phyloP scores from a whole-genome alignment of 805 yeast species.

The Candida palmyrensis region DNA sequence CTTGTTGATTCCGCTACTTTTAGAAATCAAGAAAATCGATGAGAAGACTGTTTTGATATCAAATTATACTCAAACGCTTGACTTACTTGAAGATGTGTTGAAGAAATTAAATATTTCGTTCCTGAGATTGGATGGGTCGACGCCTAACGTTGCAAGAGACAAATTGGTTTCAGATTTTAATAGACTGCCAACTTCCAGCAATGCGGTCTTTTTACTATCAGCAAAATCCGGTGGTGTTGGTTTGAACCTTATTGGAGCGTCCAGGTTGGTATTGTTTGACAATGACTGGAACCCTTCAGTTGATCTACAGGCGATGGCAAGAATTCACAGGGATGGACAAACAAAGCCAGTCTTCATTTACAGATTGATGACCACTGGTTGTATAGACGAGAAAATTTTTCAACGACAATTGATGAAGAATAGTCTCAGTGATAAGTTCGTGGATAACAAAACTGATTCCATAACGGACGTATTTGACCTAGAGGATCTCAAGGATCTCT shows the following conservation, averaged over 20 bases:
- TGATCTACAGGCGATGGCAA: slow-evolving; percentile 92
- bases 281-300: slow-evolving; percentile 97
- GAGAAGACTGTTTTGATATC: slow-evolving; percentile 87
- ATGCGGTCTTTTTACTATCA: slow-evolving; percentile 69
- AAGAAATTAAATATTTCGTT: slow-evolving; percentile 44
- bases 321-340: slow-evolving; percentile 95
- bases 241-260: slow-evolving; percentile 83
- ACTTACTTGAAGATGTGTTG: slow-evolving; percentile 60
- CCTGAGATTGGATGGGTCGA: slow-evolving; percentile 77
- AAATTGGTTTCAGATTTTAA: slow-evolving; percentile 68
- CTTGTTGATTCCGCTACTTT: slow-evolving; percentile 52
- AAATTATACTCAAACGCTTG: slow-evolving; percentile 82
- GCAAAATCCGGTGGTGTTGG: slow-evolving; percentile 96
- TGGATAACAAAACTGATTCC: slow-evolving; percentile 35
- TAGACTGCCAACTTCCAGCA: slow-evolving; percentile 28
- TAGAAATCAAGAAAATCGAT: slow-evolving; percentile 34
- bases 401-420: slow-evolving; percentile 87
- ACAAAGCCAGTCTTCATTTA: slow-evolving; percentile 71
- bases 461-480: slow-evolving; percentile 65
- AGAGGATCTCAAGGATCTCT: slow-evolving; percentile 69
- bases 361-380: slow-evolving; percentile 79
- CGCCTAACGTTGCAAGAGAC: slow-evolving; percentile 63
- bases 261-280: slow-evolving; percentile 78
- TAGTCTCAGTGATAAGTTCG: slow-evolving; percentile 69
- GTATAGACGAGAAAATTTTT: slow-evolving; percentile 89